A percentile compares a stretch with the other conserved stretches of the same genome.
Evolutionary conservation across 2,329 filamentous ascomycete genomes (phyloP).

Genomic region (Blastomyces parvus): DNA sequence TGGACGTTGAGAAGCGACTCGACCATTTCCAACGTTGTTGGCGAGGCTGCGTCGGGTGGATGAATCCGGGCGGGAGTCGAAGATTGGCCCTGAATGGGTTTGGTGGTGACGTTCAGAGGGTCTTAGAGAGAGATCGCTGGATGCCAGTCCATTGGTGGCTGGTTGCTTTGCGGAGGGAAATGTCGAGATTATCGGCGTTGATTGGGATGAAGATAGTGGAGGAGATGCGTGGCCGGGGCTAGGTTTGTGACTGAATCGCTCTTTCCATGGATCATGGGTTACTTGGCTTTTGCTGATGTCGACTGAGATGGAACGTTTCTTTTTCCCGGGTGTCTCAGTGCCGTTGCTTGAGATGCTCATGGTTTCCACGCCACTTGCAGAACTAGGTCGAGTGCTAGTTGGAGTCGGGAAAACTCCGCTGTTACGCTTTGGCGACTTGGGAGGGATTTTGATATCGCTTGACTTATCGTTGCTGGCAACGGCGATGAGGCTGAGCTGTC

Average conservation of each 20-base stretch:
- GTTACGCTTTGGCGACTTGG: slow-evolving; percentile 6
- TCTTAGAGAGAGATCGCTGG: background rate
- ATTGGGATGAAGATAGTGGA: background rate
- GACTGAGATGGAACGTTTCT: slow-evolving; percentile 6
- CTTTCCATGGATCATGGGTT: background rate
- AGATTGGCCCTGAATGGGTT: background rate
- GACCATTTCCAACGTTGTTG: background rate
- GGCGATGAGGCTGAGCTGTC: background rate
- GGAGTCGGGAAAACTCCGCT: slow-evolving; percentile 1
- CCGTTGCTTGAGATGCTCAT: background rate
- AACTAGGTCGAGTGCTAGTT: background rate
- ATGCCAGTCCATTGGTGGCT: background rate
- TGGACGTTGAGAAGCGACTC: background rate
- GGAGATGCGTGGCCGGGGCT: background rate
- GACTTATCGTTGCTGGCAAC: background rate
- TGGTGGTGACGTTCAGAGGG: background rate
- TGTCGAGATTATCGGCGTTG: background rate
- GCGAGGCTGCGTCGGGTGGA: slow-evolving; percentile 5
- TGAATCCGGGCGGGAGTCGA: slow-evolving; percentile 1
- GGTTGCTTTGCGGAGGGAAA: background rate
- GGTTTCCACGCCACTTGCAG: background rate
- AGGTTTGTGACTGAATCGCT: background rate
- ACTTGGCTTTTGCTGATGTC: background rate
- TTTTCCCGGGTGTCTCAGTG: background rate
- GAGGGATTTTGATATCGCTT: slow-evolving; percentile 1